These are phyloP conservation scores for Colletotrichum gloeosporioides DNA, from an alignment of 2,329 filamentous ascomycete genomes.

Conservation along the genomic window DNA sequence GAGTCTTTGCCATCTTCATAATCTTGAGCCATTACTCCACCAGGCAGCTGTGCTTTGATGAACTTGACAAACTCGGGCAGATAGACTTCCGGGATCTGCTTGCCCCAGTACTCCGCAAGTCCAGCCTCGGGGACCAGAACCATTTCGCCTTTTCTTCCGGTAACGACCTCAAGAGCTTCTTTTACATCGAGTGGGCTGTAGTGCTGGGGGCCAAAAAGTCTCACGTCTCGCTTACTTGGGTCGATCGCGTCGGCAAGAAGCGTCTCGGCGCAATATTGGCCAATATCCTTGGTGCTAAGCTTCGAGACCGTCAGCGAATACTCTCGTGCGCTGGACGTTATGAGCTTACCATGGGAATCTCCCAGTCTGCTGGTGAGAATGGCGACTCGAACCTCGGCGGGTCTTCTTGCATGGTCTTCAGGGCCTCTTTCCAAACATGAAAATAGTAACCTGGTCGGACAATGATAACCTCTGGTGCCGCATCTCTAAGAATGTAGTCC, in stretches of 20 bases:
- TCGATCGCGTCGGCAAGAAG: constrained; percentile 22
- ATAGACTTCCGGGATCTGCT: constrained; percentile 28
- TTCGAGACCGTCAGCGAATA: rapidly evolving
- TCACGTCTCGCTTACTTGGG: constrained; percentile 19
- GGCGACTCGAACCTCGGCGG: constrained; percentile 29
- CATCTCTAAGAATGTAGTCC: constrained; percentile 21
- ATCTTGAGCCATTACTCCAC: constrained; percentile 28
- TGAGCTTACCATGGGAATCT: constrained; percentile 33
- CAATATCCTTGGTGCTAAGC: constrained; percentile 31
- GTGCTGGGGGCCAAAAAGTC: constrained; percentile 31
- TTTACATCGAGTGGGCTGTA: constrained; percentile 35
- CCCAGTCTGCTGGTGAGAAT: constrained; percentile 29
- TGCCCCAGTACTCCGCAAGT: constrained; percentile 26
- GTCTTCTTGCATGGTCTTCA: constrained; percentile 22
- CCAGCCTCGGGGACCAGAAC: constrained; percentile 24
- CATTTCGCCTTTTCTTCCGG: constrained; percentile 29
- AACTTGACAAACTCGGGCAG: not conserved
- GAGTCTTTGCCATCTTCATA: constrained; percentile 27
- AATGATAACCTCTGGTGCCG: constrained; percentile 25
- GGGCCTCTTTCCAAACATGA: constrained; percentile 20
- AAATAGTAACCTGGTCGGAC: constrained; percentile 22
- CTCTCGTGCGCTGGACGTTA: not conserved
- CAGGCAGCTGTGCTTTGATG: constrained; percentile 22
- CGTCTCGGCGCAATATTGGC: constrained; percentile 26
- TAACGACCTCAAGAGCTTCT: constrained; percentile 29